A percentile compares a stretch with the other conserved stretches of the same genome.
phyloP scores from a whole-genome alignment of 2,329 filamentous ascomycete species.

The Colletotrichum musae region DNA sequence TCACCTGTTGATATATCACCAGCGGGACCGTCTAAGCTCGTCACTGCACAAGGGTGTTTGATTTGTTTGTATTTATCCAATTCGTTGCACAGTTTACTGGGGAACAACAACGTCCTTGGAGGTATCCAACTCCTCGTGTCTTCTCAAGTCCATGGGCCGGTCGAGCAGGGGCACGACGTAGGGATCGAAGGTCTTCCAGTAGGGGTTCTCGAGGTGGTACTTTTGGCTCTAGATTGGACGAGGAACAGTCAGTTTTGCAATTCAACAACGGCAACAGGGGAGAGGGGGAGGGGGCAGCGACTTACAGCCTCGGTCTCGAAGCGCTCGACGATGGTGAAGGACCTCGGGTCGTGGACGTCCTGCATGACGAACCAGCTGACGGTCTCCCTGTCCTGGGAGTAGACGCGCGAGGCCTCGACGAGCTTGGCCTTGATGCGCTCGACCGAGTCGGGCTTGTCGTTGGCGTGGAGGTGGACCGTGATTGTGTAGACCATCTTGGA shows the following conservation, averaged over 20 bases:
- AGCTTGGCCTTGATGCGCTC: conserved; percentile 79
- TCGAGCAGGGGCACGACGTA: conserved; percentile 80
- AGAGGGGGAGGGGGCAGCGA: conserved; percentile 34
- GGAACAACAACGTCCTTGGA: conserved; percentile 62
- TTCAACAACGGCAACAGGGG: not conserved
- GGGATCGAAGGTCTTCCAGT: conserved; percentile 83
- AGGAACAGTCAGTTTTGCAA: not conserved
- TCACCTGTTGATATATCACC: too few species aligned
- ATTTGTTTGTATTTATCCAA: too few species aligned
- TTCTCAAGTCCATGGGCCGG: conserved; percentile 77
- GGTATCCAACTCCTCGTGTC: conserved; percentile 77
- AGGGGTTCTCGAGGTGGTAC: conserved; percentile 77
- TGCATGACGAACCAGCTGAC: conserved; percentile 85
- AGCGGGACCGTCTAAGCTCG: not conserved
- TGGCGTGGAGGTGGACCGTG: conserved; percentile 79
- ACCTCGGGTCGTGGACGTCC: conserved; percentile 75
- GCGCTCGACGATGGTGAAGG: conserved; percentile 83
- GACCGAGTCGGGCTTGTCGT: conserved; percentile 74
- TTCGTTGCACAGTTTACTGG: conserved; percentile 16
- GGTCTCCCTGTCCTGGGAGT: conserved; percentile 80
- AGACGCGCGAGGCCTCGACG: conserved; percentile 80
- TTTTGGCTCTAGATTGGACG: conserved; percentile 63
- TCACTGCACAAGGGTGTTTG: not conserved
- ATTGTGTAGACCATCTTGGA: conserved; percentile 76
- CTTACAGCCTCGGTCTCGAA: conserved; percentile 76